Base-by-base conservation (phyloP, 495 filamentous ascomycete species). In the Aspergillus nanangensis region DNA sequence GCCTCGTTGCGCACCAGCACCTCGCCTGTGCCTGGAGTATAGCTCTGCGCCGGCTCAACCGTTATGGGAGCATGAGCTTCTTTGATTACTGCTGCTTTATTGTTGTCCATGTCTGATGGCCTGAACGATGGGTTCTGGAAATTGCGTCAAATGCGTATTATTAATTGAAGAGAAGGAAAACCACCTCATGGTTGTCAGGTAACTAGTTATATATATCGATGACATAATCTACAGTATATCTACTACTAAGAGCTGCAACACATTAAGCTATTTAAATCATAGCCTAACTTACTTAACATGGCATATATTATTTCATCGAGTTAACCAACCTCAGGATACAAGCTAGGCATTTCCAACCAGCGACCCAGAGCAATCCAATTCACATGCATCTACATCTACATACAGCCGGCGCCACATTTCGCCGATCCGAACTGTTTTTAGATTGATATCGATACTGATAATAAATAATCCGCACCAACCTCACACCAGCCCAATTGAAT, bases 1-100 rank as follows among this genome's bases (percentile, higher is more conserved):
- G 22, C 18, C 17, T 42, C 46, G 17, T 19, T 24, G n/a, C 23
- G 14, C 4, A 49, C 46, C 19, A 49, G 18, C 18, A 60, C 29
- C 13, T 49, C 38, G 54, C 0, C 34, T 2, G 18, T n/a, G 5
- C 44, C 52, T 18, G 29, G 55, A 24, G 22, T 27, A 3, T 13
- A 27, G 10, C 4, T 24, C 22, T 41, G 3, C 5, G n/a, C 21
- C 11, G 19, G 11, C 8, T 23, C 38, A 24, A 41, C 20, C 11
- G 15, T 17, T 7, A 36, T 13, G 5, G 9, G 33, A 10, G 11
- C 33, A 17, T 36, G 33, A 5, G 9, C 15, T 5, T 9, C 8
- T 36, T 36, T 36, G 33, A 36, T 36, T 5, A 13, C 9, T 7
- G 33, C 33, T 15, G 33, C 33, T 36, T 36, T 13, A 14, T 36